phyloP scores from a whole-genome alignment of 2,329 filamentous ascomycete species.

The Aspergillus quadricinctus region DNA sequence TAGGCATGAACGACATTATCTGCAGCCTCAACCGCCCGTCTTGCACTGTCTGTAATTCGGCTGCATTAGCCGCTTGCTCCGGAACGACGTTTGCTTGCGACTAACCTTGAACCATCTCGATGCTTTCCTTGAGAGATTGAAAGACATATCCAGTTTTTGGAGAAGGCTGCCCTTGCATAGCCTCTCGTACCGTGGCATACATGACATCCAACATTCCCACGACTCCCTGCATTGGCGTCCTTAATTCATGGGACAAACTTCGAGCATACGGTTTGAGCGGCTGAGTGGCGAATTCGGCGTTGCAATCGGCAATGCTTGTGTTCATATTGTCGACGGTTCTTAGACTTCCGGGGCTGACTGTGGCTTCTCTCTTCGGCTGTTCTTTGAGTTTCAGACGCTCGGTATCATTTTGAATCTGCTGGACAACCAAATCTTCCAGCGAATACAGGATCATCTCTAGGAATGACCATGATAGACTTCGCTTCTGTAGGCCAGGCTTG shows the following conservation, averaged over 20 bases:
- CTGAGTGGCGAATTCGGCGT: conserved; percentile 54
- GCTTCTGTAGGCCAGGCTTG: conserved; percentile 53
- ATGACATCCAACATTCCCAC: conserved; percentile 74
- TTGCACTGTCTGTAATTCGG: conserved; percentile 57
- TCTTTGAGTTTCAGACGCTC: conserved; percentile 39
- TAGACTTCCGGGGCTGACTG: conserved; percentile 18
- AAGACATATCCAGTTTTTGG: conserved; percentile 53
- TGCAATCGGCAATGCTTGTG: conserved; percentile 51
- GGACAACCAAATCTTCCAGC: conserved; percentile 62
- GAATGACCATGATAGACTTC: conserved; percentile 60
- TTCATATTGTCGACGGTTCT: conserved; percentile 22
- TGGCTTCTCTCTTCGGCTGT: conserved; percentile 21
- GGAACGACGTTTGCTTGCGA: not conserved
- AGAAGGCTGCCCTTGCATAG: conserved; percentile 52
- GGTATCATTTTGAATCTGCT: conserved; percentile 53
- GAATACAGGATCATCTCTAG: conserved; percentile 65
- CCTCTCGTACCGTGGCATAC: conserved; percentile 67
- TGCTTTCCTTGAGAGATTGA: conserved; percentile 61
- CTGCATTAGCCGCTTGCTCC: not conserved
- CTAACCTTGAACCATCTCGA: conserved; percentile 65
- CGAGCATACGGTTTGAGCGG: conserved; percentile 68
- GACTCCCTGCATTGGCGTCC: conserved; percentile 72
- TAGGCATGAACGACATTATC: conserved; percentile 74
- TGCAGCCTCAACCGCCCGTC: conserved; percentile 66
- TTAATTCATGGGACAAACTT: conserved; percentile 66